phyloP scores from a whole-genome alignment of 2,329 filamentous ascomycete species.

The Fusarium praegraminearum region DNA sequence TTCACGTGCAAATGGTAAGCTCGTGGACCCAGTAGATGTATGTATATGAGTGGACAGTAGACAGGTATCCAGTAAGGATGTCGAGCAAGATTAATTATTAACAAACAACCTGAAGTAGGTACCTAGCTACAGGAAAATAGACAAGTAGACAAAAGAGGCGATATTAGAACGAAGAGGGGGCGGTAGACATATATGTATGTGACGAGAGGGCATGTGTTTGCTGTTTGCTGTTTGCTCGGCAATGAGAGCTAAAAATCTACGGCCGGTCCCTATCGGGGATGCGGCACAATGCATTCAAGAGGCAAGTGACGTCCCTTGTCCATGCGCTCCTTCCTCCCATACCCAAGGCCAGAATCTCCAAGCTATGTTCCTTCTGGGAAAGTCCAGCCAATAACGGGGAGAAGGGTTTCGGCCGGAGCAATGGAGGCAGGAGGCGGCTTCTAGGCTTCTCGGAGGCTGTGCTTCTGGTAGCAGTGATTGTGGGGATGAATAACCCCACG shows the following conservation, averaged over 20 bases:
- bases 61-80: slow-evolving; percentile 15
- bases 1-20: slow-evolving; percentile 38
- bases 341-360: slow-evolving; percentile 11
- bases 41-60: background rate
- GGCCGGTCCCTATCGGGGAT: slow-evolving; percentile 27
- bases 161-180: slow-evolving; percentile 8
- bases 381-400: slow-evolving; percentile 25
- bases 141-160: slow-evolving; percentile 3
- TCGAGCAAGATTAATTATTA: slow-evolving; percentile 4
- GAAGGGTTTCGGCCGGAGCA: slow-evolving; percentile 38
- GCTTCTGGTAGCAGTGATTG: slow-evolving; percentile 8
- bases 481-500: slow-evolving; percentile 26
- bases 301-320: slow-evolving; percentile 42
- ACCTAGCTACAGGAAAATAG: background rate
- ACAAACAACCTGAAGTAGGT: background rate
- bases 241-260: slow-evolving; percentile 6
- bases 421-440: slow-evolving; percentile 35
- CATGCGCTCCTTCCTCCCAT: slow-evolving; percentile 23
- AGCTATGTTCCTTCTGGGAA: slow-evolving; percentile 7
- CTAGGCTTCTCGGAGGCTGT: slow-evolving; percentile 22
- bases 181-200: slow-evolving; percentile 9
- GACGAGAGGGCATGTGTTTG: slow-evolving; percentile 13
- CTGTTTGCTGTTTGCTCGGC: slow-evolving; percentile 12
- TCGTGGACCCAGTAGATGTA: slow-evolving; percentile 22
- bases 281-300: slow-evolving; percentile 39